These are phyloP conservation scores for Rhexocercosporidium sp. DNA, from an alignment of 2,329 filamentous ascomycete genomes.

Conservation along the genomic window DNA sequence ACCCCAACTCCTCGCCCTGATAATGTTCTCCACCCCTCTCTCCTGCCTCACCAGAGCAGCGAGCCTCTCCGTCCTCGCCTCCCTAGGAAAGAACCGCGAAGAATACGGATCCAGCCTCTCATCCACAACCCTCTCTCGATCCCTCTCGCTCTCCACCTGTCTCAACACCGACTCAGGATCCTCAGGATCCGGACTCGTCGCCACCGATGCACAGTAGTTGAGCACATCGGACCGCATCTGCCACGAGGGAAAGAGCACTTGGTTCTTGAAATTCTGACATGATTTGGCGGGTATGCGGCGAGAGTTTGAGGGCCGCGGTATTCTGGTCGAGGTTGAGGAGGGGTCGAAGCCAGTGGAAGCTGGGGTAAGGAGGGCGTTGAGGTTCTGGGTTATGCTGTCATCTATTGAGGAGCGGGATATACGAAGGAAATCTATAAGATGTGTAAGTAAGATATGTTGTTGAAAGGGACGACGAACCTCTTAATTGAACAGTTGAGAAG, in stretches of 20 bases:
- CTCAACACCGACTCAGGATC: conserved; percentile 78
- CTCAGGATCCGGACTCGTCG: conserved; percentile 83
- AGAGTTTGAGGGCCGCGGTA: conserved; percentile 53
- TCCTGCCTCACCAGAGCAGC: conserved; percentile 77
- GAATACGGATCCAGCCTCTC: conserved; percentile 94
- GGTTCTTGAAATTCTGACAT: conserved; percentile 75
- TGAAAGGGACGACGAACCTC: conserved; percentile 55
- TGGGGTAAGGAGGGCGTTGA: conserved; percentile 87
- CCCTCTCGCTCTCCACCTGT: conserved; percentile 71
- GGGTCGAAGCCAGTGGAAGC: conserved; percentile 77
- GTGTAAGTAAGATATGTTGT: conserved; percentile 13
- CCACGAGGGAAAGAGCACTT: conserved; percentile 88
- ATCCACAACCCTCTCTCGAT: conserved; percentile 77
- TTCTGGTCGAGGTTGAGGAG: conserved; percentile 70
- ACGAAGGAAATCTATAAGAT: conserved; percentile 79
- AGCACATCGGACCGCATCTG: conserved; percentile 81
- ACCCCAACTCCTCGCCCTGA: conserved; percentile 82
- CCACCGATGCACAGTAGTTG: conserved; percentile 87
- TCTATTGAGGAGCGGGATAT: conserved; percentile 85
- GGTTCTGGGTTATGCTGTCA: conserved; percentile 90
- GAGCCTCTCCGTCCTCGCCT: conserved; percentile 80
- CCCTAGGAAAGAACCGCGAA: conserved; percentile 77
- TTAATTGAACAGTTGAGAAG: conserved; percentile 71
- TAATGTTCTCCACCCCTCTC: conserved; percentile 76
- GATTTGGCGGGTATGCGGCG: conserved; percentile 63